Base-by-base conservation (phyloP, 768 basidiomycete genomes). In the Leccinum aurantiacum region DNA sequence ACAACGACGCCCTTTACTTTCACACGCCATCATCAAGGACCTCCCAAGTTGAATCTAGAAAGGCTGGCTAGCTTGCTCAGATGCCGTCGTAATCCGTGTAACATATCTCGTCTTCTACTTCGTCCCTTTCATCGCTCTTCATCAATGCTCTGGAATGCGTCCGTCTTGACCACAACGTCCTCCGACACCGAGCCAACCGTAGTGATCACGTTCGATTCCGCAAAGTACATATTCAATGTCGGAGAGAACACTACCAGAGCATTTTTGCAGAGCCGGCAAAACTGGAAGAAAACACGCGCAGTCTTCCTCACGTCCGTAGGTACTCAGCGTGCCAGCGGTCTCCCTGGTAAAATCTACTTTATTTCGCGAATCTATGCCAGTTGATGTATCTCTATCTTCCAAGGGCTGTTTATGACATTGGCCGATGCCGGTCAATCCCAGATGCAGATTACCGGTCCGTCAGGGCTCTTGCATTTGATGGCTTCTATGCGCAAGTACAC, bases 171-270 rank as follows among this genome's bases (percentile, higher is more conserved):
- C 47, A 73, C 83, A 0, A 67, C 79, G 17, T 83, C 88, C 4
- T 84, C 85, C 54, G 95, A 98, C 76, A 91, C 94, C 1, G 87
- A 93, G 63, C 88, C 94, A 0, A 83, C 88, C 9, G 75, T 97
- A 25, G 75, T 90, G 60, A 74, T 96, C 64, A 79, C 82, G 1
- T 95, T 94, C 70, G 88, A 91, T 64, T 78, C 81, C 56, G 87
- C 83, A 13, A 90, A 92, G 65, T 98, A 95, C 65, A 80, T 95
- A 41, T 93, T 98, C 80, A 95, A 95, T 73, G 85, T 80, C 19
- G 88, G 91, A 8, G 94, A 97, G 73, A 89, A 89, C 60, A 86
- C 89, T 2, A 87, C 85, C 47, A 78, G 95, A 37, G 76, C 89
- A 1, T 90, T 89, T 69, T 74, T 87, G 15, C 89, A 94, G 75